phyloP scores from a whole-genome alignment of 2,329 filamentous ascomycete species.

The Purpureocillium takamizusanense region DNA sequence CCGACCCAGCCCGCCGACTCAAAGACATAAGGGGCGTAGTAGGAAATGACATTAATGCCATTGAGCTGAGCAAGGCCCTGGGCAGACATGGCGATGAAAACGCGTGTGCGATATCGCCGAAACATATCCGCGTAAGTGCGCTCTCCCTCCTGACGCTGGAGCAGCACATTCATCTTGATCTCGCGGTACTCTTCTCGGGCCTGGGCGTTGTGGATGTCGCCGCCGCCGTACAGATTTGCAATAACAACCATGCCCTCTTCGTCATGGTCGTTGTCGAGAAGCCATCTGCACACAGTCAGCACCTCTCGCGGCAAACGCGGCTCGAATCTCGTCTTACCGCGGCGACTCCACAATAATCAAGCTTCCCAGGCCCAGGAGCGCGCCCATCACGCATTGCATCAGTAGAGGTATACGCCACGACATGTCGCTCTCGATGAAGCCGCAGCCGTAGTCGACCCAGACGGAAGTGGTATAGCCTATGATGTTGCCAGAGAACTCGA shows the following conservation, averaged over 20 bases:
- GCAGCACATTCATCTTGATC: conserved; percentile 95
- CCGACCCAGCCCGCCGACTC: conserved; percentile 95
- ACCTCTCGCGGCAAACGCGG: not conserved
- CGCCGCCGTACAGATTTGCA: conserved; percentile 91
- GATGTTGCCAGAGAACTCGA: conserved; percentile 97
- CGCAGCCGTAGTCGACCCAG: conserved; percentile 98
- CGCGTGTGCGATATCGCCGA: conserved; percentile 78
- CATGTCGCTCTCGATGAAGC: conserved; percentile 73
- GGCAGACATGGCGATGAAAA: conserved; percentile 98
- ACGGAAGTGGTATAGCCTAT: conserved; percentile 92
- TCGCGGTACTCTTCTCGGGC: conserved; percentile 94
- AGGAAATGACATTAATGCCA: conserved; percentile 98
- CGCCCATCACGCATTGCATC: conserved; percentile 93
- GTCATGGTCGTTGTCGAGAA: conserved; percentile 94
- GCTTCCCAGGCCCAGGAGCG: conserved; percentile 74
- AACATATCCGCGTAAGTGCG: conserved; percentile 92
- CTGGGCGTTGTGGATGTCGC: conserved; percentile 87
- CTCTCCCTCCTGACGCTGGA: conserved; percentile 91
- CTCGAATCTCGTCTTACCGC: conserved; percentile 45
- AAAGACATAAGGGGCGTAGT: conserved; percentile 94
- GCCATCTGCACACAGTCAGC: conserved; percentile 57
- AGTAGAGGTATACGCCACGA: conserved; percentile 86
- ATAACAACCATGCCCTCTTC: conserved; percentile 98
- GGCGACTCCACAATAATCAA: conserved; percentile 94
- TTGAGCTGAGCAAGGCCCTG: conserved; percentile 94